Conservation (phyloP, 2,329 filamentous ascomycete species). For the Cadophora sp. region DNA sequence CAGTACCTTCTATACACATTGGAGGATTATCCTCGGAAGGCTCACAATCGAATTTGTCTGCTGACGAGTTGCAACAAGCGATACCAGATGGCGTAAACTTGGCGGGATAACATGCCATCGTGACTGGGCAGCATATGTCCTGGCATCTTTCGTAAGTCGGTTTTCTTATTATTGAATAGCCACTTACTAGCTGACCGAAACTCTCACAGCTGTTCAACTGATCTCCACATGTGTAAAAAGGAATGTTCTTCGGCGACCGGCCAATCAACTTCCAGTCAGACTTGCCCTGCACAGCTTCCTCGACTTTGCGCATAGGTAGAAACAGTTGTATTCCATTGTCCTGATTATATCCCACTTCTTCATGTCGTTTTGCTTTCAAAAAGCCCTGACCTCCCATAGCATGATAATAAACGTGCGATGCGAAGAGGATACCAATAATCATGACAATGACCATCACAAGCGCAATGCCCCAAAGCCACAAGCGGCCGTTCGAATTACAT, state of each 20-base stretch:
- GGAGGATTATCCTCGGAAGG: constrained; percentile 31
- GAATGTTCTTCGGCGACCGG: constrained; percentile 28
- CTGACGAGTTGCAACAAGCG: constrained; percentile 40
- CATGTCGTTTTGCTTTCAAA: constrained; percentile 27
- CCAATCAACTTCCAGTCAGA: neutral
- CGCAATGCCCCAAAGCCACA: constrained; percentile 30
- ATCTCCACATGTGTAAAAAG: constrained; percentile 42
- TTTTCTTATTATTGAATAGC: neutral
- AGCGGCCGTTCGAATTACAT: constrained; percentile 28
- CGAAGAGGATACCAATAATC: constrained; percentile 37
- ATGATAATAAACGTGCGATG: constrained; percentile 37
- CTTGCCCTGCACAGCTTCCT: constrained; percentile 12
- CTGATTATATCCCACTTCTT: constrained; percentile 1
- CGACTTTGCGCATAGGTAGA: constrained; percentile 35
- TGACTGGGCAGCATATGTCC: constrained; percentile 42
- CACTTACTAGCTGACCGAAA: constrained; percentile 38
- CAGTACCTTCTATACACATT: constrained; percentile 32
- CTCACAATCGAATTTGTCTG: constrained; percentile 30
- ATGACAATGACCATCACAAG: constrained; percentile 31
- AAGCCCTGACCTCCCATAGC: constrained; percentile 39
- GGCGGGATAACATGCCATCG: constrained; percentile 34
- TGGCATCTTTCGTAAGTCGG: constrained; percentile 18
- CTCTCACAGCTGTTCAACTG: constrained; percentile 41
- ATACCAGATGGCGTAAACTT: constrained; percentile 38
- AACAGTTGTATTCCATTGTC: constrained; percentile 23